Evolutionary conservation across 176 grass and related monocot genomes (phyloP).

Genomic region (Typha latifolia): DNA sequence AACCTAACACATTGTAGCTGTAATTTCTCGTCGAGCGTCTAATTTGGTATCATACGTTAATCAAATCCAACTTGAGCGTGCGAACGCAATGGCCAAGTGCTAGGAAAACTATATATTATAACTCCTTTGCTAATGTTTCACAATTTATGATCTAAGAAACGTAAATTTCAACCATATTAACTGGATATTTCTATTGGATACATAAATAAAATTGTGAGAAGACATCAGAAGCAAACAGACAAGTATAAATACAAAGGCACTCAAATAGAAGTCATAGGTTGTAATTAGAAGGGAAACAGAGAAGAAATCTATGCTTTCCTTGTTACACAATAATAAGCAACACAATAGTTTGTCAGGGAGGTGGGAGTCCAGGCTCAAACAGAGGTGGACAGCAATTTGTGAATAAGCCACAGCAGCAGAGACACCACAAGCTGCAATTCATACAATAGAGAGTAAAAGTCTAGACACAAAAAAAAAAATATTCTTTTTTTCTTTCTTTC

Average conservation of each 20-base stretch:
- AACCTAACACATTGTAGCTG: too few species aligned
- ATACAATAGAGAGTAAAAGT: background rate
- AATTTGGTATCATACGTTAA: too few species aligned
- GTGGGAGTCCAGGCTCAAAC: slow-evolving; percentile 16
- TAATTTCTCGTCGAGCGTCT: too few species aligned
- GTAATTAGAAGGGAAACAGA: background rate
- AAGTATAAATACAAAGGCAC: background rate
- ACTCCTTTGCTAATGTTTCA: too few species aligned
- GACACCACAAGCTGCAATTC: slow-evolving; percentile 31
- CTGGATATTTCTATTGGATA: too few species aligned
- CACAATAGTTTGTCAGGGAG: background rate
- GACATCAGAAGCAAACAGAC: too few species aligned
- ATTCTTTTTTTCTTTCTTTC: background rate
- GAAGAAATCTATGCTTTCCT: background rate
- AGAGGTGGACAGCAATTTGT: slow-evolving; percentile 28
- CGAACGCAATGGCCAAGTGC: too few species aligned
- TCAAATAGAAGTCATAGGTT: background rate
- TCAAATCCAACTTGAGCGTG: too few species aligned
- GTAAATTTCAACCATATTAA: too few species aligned
- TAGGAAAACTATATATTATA: too few species aligned
- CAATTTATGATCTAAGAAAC: too few species aligned
- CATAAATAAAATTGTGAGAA: too few species aligned
- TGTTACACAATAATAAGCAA: background rate
- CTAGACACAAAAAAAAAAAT: background rate
- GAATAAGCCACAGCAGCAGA: slow-evolving; percentile 38